Evolutionary conservation across 306 rosid species (phyloP).

Genomic region (Comarum palustre): DNA sequence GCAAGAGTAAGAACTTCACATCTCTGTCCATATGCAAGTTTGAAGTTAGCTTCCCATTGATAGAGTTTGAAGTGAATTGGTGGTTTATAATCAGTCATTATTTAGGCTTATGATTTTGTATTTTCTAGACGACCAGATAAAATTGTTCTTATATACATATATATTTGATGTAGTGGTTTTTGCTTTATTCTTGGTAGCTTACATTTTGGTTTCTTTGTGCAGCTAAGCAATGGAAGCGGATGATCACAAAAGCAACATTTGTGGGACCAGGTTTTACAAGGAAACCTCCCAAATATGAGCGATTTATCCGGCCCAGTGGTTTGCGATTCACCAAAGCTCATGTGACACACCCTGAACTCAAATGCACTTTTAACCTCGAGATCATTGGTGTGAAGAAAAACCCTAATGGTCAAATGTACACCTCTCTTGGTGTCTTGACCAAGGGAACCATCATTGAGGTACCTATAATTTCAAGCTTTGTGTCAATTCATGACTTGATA

Average conservation of each 20-base stretch:
- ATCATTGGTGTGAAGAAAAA: slow-evolving; percentile 90
- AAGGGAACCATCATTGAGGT: slow-evolving; percentile 95
- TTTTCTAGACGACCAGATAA: background rate
- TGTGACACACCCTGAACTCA: slow-evolving; percentile 94
- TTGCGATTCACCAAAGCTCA: slow-evolving; percentile 88
- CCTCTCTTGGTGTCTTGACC: slow-evolving; percentile 86
- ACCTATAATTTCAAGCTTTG: slow-evolving; percentile 5
- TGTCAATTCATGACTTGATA: background rate
- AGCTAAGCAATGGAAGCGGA: slow-evolving; percentile 98
- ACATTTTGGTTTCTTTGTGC: slow-evolving; percentile 19
- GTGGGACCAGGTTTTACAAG: slow-evolving; percentile 90
- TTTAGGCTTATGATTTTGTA: background rate
- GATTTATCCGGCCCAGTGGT: slow-evolving; percentile 84
- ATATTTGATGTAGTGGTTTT: background rate
- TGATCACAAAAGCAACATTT: slow-evolving; percentile 92
- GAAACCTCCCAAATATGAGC: slow-evolving; percentile 94
- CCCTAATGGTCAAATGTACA: slow-evolving; percentile 87
- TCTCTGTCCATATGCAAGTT: background rate
- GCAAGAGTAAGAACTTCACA: slow-evolving; percentile 59
- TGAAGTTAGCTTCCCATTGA: background rate
- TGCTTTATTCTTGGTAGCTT: slow-evolving; percentile 14
- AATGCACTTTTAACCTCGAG: slow-evolving; percentile 86
- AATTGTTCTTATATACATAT: background rate
- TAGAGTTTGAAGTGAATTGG: background rate
- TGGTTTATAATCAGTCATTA: background rate